Evolutionary conservation across 1,139 yeast genomes (phyloP).

Genomic region (Meyerozyma guilliermondii): DNA sequence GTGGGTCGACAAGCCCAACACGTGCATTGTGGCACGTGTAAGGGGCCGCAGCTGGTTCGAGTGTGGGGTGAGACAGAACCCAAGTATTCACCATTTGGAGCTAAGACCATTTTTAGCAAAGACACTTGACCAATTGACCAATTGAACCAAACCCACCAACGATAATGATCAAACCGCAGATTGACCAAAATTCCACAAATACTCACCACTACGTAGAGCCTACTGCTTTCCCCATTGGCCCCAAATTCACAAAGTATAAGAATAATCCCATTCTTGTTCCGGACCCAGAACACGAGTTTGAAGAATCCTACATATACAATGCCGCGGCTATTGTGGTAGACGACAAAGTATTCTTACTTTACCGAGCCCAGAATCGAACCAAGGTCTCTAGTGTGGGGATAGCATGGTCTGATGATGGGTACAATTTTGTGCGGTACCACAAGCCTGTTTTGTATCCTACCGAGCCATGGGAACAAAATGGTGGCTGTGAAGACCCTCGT

Average conservation of each 20-base stretch:
- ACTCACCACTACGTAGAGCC: conserved; percentile 38
- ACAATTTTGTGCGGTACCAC: conserved; percentile 25
- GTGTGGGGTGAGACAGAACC: too few species aligned
- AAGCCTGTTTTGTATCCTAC: conserved; percentile 34
- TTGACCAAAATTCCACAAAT: conserved; percentile 21
- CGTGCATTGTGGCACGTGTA: not conserved
- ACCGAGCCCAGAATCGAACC: conserved; percentile 36
- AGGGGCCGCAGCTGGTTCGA: not conserved
- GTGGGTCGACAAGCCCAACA: not conserved
- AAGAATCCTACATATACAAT: conserved; percentile 37
- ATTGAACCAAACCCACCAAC: too few species aligned
- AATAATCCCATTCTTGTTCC: conserved; percentile 38
- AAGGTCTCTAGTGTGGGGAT: conserved; percentile 34
- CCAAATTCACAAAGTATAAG: conserved; percentile 27
- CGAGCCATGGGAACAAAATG: conserved; percentile 38
- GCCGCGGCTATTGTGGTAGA: conserved; percentile 43
- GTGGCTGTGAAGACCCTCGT: conserved; percentile 45
- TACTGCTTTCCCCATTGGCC: conserved; percentile 37
- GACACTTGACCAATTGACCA: too few species aligned
- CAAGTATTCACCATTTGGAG: too few species aligned
- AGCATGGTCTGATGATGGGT: conserved; percentile 41
- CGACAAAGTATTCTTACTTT: conserved; percentile 32
- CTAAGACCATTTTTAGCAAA: too few species aligned
- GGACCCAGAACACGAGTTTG: conserved; percentile 35
- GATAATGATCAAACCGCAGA: conserved; percentile 27